Conservation (phyloP, 257 asterid genomes). For the Mitragyna speciosa region DNA sequence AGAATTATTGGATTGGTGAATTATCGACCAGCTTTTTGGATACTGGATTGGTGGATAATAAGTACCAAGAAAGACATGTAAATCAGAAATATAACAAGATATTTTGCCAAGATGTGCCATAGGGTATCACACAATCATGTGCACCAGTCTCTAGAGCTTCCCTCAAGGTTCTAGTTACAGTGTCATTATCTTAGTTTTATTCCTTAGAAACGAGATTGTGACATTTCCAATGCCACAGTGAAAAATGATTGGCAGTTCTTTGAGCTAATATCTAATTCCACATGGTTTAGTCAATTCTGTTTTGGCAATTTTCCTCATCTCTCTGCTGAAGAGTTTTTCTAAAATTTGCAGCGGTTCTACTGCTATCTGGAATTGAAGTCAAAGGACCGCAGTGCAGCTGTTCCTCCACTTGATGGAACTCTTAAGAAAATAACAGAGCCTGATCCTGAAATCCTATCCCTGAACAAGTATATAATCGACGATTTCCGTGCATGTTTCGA, state of each 20-base stretch:
- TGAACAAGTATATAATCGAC: constrained; percentile 54
- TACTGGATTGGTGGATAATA: background rate
- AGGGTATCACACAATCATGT: background rate
- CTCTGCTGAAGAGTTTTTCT: background rate
- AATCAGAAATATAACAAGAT: background rate
- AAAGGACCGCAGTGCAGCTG: constrained; percentile 66
- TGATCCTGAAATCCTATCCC: constrained; percentile 60
- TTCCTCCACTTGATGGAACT: constrained; percentile 87
- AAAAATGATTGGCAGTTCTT: background rate
- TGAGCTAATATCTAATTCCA: background rate
- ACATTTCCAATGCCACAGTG: background rate
- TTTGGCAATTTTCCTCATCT: background rate
- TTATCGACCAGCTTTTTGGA: background rate
- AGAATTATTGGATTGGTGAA: background rate
- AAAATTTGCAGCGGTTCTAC: constrained; percentile 63
- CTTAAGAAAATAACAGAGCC: constrained; percentile 77
- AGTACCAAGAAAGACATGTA: background rate
- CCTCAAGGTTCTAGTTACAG: background rate
- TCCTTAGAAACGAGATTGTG: background rate
- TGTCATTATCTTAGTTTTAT: background rate
- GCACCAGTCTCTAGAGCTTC: background rate
- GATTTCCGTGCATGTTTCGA: constrained; percentile 65
- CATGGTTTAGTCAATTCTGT: background rate
- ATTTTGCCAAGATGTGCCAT: background rate
- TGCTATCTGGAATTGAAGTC: constrained; percentile 78